These are phyloP conservation scores for Rhinocladiella similis DNA, from an alignment of 2,329 filamentous ascomycete species.

Conservation along the genomic window DNA sequence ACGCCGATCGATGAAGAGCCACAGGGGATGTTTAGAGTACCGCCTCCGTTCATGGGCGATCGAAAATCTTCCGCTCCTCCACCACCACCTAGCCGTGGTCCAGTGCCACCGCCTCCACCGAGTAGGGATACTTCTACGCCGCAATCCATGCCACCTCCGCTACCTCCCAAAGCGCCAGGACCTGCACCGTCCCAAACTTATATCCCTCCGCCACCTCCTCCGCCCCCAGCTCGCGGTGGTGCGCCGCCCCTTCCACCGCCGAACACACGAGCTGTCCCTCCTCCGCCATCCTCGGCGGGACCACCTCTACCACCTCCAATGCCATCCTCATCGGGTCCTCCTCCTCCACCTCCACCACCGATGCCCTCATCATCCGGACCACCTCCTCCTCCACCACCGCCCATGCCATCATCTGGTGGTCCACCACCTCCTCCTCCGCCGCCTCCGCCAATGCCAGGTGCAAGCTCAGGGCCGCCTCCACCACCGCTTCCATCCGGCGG, in stretches of 20 bases:
- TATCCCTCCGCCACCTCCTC: constrained; percentile 48
- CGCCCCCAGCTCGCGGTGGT: constrained; percentile 44
- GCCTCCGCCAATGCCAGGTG: constrained; percentile 35
- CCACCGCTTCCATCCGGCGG: constrained; percentile 36
- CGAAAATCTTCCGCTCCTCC: constrained; percentile 64
- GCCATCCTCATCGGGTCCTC: constrained; percentile 41
- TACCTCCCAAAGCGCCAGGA: constrained; percentile 50
- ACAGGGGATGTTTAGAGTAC: constrained; percentile 68
- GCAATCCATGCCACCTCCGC: constrained; percentile 65
- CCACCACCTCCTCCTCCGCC: constrained; percentile 48
- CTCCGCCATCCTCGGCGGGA: constrained; percentile 44
- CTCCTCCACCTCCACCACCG: constrained; percentile 42
- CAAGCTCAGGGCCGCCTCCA: constrained; percentile 34
- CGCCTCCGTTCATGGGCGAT: constrained; percentile 74
- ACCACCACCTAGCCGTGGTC: constrained; percentile 70
- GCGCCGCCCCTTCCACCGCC: constrained; percentile 60
- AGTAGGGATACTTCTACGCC: constrained; percentile 47
- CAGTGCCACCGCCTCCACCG: constrained; percentile 71
- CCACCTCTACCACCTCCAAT: constrained; percentile 44
- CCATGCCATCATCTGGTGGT: constrained; percentile 31
- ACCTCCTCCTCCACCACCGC: constrained; percentile 28
- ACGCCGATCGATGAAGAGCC: constrained; percentile 67
- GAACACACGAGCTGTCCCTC: constrained; percentile 44
- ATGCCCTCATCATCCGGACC: constrained; percentile 43
- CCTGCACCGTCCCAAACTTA: constrained; percentile 11